Conservation (phyloP, 768 basidiomycete species). For the Suillus decipiens region DNA sequence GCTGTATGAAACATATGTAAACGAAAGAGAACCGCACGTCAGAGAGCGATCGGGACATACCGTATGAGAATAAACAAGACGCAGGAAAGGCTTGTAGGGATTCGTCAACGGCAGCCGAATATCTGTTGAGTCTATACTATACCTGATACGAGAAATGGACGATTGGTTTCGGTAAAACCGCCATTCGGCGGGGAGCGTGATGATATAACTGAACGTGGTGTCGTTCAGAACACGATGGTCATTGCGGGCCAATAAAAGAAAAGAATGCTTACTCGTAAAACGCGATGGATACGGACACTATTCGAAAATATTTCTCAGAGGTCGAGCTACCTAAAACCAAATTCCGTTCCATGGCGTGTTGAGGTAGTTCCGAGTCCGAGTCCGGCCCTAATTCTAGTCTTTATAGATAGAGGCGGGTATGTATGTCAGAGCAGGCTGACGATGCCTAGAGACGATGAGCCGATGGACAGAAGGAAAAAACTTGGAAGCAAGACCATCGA, state of each 20-base stretch:
- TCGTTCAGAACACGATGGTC: neutral
- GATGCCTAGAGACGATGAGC: no score
- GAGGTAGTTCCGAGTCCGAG: neutral
- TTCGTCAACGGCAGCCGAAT: neutral
- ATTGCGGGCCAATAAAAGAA: neutral
- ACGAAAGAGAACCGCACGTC: neutral
- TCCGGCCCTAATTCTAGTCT: neutral
- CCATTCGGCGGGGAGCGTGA: slow-evolving; percentile 35
- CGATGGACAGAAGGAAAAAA: no score
- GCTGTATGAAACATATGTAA: slow-evolving; percentile 14
- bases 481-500: no score
- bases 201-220: slow-evolving; percentile 26
- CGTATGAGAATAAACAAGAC: slow-evolving; percentile 36
- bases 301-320: slow-evolving; percentile 35
- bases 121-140: neutral
- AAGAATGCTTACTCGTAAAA: slow-evolving; percentile 36
- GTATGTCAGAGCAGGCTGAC: neutral
- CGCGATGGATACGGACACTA: slow-evolving; percentile 39
- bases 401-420: neutral
- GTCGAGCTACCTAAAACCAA: slow-evolving; percentile 2
- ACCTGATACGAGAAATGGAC: slow-evolving; percentile 30
- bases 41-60: slow-evolving; percentile 11
- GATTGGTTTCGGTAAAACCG: slow-evolving; percentile 36
- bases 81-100: slow-evolving; percentile 27
- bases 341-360: neutral